A percentile compares a stretch with the other conserved stretches of the same genome.
phyloP scores from a whole-genome alignment of 164 flowering plant species.

The Magnolia changhungtana region DNA sequence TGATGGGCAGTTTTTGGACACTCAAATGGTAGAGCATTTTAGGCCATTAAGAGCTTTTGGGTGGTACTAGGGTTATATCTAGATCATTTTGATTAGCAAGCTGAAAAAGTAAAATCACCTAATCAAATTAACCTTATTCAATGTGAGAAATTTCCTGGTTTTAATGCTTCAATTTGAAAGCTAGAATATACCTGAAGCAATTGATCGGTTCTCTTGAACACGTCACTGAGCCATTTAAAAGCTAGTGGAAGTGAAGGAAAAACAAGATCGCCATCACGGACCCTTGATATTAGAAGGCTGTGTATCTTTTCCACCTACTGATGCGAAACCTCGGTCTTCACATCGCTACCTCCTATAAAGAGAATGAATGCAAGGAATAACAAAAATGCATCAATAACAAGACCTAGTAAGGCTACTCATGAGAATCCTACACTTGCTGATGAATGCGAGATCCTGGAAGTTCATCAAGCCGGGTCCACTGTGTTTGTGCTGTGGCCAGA shows the following conservation, averaged over 20 bases:
- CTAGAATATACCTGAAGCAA: constrained; percentile 62
- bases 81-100: not conserved
- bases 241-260: constrained; percentile 77
- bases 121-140: not conserved
- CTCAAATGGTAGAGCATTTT: too few species aligned
- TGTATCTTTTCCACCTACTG: constrained; percentile 30
- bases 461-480: not conserved
- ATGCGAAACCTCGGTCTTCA: constrained; percentile 25
- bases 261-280: constrained; percentile 51
- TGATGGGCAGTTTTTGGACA: too few species aligned
- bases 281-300: constrained; percentile 26
- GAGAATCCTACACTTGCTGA: not conserved
- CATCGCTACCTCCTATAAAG: constrained; percentile 29
- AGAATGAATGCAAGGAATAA: not conserved
- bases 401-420: not conserved
- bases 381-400: not conserved
- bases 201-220: constrained; percentile 47
- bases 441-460: not conserved
- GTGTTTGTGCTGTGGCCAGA: not conserved
- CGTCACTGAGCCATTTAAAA: constrained; percentile 80
- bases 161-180: not conserved
- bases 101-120: not conserved
- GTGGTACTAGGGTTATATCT: not conserved
- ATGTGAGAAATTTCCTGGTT: not conserved
- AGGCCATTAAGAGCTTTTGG: too few species aligned